Percentiles rank a stretch among this genome's conserved stretches.
These are phyloP conservation scores for Lonicera japonica DNA, from an alignment of 129 eudicot genomes.

Conservation along the genomic window DNA sequence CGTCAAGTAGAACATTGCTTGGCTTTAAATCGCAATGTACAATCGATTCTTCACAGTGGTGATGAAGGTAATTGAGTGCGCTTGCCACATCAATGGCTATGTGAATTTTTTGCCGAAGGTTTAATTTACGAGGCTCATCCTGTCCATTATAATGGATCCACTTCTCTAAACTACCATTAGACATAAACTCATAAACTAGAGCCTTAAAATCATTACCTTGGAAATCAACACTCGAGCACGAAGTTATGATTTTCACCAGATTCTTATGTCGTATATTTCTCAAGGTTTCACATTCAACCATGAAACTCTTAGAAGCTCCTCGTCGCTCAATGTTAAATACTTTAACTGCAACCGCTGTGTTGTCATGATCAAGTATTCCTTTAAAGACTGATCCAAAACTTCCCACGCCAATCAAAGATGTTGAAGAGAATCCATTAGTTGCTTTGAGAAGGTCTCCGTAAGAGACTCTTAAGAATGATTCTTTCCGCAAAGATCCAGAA, in stretches of 20 bases:
- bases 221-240: not conserved
- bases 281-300: not conserved
- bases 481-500: not conserved
- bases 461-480: not conserved
- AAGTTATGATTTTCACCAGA: not conserved
- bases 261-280: not conserved
- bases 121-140: not conserved
- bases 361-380: slow-evolving; percentile 1
- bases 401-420: slow-evolving; percentile 11
- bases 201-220: not conserved
- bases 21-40: not conserved
- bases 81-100: not conserved
- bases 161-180: not conserved
- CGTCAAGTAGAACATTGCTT: not conserved
- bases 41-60: not conserved
- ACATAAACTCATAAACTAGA: not conserved
- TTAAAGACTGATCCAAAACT: not conserved
- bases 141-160: not conserved
- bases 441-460: slow-evolving; percentile 9
- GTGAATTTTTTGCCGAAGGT: not conserved
- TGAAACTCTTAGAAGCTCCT: slow-evolving; percentile 6
- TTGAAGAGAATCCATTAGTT: slow-evolving; percentile 7
- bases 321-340: not conserved
- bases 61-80: not conserved
- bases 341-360: slow-evolving; percentile 8